A percentile compares a stretch with the other conserved stretches of the same genome.
These are phyloP conservation scores for Fusarium sp. DNA, from an alignment of 2,329 filamentous ascomycete species.

Conservation along the genomic window DNA sequence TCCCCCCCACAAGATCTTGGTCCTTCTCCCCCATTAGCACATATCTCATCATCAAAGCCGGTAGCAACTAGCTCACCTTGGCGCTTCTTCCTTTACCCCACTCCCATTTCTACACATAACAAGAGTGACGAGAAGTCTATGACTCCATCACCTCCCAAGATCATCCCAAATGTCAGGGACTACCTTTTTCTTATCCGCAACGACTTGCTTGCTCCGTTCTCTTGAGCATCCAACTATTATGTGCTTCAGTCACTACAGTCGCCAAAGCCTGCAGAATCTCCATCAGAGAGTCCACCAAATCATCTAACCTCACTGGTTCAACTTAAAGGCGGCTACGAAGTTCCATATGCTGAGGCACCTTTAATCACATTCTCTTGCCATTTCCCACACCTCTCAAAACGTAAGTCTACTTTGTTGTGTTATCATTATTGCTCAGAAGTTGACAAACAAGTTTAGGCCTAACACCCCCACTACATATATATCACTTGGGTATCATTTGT, in stretches of 20 bases:
- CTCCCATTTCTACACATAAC: neutral
- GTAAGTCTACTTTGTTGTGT: neutral
- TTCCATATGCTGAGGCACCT: neutral
- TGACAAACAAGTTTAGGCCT: neutral
- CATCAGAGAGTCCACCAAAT: neutral
- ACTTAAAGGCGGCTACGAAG: neutral
- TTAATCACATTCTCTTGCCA: neutral
- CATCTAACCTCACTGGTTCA: neutral
- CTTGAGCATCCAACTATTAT: fast-evolving
- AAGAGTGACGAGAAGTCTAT: neutral
- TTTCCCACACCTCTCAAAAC: neutral
- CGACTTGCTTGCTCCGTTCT: neutral
- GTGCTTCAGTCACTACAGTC: neutral
- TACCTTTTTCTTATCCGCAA: neutral
- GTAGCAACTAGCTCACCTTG: neutral
- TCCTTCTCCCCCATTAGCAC: neutral
- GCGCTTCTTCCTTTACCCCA: neutral
- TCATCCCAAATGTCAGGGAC: neutral
- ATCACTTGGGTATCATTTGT: neutral
- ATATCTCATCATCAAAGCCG: neutral
- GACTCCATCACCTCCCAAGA: neutral
- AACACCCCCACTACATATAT: neutral
- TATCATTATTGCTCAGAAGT: neutral
- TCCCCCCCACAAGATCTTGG: neutral
- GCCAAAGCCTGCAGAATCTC: neutral